These are phyloP conservation scores for Xerocomellus chrysenteron DNA, from an alignment of 768 basidiomycete genomes.

Conservation along the genomic window DNA sequence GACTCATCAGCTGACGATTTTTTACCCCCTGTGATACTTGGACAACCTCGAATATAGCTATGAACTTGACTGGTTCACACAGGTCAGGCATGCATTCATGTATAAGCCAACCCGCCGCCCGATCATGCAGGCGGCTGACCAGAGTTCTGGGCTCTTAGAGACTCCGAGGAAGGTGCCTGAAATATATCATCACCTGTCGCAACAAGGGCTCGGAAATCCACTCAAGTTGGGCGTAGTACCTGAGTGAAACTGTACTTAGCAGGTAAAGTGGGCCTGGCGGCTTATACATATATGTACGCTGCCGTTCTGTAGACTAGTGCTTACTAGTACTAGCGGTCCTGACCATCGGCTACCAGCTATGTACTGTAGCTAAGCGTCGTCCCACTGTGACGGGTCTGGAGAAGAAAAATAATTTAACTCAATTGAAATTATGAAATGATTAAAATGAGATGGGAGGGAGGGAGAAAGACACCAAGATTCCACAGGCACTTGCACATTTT, in stretches of 20 bases:
- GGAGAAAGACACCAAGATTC: no score
- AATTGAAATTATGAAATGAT: no score
- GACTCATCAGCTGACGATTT: not conserved
- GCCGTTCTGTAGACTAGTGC: no score
- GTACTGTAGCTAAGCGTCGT: no score
- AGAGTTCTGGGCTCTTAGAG: not conserved
- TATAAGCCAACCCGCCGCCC: not conserved
- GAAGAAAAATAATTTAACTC: no score
- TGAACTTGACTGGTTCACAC: not conserved
- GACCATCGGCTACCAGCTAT: no score
- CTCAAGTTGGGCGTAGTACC: not conserved
- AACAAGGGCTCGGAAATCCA: not conserved
- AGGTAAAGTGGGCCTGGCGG: not conserved
- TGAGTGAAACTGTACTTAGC: not conserved
- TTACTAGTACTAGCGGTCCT: no score
- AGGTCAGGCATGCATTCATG: not conserved
- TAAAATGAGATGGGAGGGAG: no score
- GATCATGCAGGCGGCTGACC: not conserved
- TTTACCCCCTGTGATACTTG: not conserved
- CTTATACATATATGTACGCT: no score
- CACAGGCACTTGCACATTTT: no score
- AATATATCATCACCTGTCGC: not conserved
- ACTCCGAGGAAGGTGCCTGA: not conserved
- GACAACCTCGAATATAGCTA: not conserved
- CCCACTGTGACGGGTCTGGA: no score